Conservation (phyloP, 2,329 filamentous ascomycete species). For the Aspergillus sojae region DNA sequence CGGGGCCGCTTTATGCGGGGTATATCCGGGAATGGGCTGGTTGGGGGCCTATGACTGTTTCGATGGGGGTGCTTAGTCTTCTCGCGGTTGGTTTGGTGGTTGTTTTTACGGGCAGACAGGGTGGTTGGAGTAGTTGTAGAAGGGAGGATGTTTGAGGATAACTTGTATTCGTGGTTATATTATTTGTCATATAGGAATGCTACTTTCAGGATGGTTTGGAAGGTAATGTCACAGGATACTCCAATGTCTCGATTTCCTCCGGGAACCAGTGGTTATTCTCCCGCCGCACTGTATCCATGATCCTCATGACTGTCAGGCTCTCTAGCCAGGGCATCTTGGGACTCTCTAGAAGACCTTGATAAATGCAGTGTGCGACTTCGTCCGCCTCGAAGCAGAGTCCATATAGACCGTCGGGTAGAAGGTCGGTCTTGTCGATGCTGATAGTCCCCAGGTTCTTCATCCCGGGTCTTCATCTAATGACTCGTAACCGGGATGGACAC, state of each 20-base stretch:
- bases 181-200: neutral
- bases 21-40: conserved; percentile 47
- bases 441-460: neutral
- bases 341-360: conserved; percentile 72
- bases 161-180: no score
- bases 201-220: neutral
- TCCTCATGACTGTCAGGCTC: conserved; percentile 75
- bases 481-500: neutral
- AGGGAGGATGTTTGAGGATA: neutral
- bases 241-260: conserved; percentile 35
- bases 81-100: conserved; percentile 6
- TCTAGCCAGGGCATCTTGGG: conserved; percentile 67
- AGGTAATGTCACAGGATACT: neutral
- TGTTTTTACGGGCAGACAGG: conserved; percentile 6
- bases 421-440: neutral
- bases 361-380: conserved; percentile 67
- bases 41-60: conserved; percentile 55
- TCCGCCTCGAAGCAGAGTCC: conserved; percentile 68
- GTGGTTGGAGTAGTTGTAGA: neutral
- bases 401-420: neutral
- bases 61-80: conserved; percentile 37
- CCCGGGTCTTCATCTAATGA: neutral
- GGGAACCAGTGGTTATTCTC: conserved; percentile 60
- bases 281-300: conserved; percentile 63
- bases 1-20: conserved; percentile 55